These are phyloP conservation scores for Diplodia mutila DNA, from an alignment of 2,329 filamentous ascomycete genomes.

Conservation along the genomic window DNA sequence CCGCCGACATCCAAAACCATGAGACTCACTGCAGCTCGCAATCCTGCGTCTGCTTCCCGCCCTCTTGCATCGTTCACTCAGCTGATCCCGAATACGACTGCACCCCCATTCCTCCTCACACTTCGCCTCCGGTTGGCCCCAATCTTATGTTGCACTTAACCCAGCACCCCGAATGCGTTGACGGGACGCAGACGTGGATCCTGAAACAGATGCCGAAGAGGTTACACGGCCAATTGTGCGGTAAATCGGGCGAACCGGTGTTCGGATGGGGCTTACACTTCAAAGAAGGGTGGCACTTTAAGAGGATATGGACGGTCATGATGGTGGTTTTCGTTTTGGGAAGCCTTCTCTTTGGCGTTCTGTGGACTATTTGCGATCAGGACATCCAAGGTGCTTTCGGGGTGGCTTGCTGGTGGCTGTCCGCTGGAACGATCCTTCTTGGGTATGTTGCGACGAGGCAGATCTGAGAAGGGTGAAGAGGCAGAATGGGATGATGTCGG, in stretches of 20 bases:
- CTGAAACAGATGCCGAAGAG: neutral
- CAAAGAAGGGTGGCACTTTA: neutral
- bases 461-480: neutral
- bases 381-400: slow-evolving; percentile 9
- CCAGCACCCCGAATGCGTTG: neutral
- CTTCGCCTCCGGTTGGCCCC: neutral
- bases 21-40: too few relatives aligned
- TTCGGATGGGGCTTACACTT: neutral
- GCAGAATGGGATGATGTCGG: too few relatives aligned
- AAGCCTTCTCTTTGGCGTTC: neutral
- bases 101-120: neutral
- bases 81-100: neutral
- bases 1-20: too few relatives aligned
- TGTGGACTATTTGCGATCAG: neutral
- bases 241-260: neutral
- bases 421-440: neutral
- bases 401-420: slow-evolving; percentile 2
- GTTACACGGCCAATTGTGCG: neutral
- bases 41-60: too few relatives aligned
- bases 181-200: neutral
- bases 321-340: neutral
- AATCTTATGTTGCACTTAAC: neutral
- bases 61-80: too few relatives aligned
- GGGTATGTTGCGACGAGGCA: neutral
- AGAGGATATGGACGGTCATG: neutral